Base-by-base conservation (phyloP, 345 rosid genomes). In the Rubroshorea leprosula region DNA sequence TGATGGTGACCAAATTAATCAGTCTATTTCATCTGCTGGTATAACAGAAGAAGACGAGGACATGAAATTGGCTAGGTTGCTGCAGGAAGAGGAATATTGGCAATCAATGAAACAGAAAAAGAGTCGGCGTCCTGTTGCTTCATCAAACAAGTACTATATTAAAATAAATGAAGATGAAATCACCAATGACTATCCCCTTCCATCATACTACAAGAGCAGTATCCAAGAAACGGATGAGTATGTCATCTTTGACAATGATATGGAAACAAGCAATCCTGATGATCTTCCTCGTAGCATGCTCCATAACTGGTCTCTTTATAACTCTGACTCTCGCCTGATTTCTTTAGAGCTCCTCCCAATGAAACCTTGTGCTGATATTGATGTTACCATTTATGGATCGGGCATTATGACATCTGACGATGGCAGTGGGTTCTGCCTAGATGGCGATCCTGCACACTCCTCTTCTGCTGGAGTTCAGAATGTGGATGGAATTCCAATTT, bases 81-180 rank as follows among this genome's bases (percentile, higher is more conserved):
- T 86, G 66, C 96, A 86, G 55, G 89, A 88, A 70, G 90, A 84
- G 58, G 96, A 84, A 70, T 69, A 75, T 23, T 84, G 95, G 84
- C 61, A 73, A 11, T 71, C 87, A 9, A 68, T 71, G 78, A 79
- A 63, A 66, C 80, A 83, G 23, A 80, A 72, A 49, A 84, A 61
- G 71, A 71, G 62, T 44, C 68, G 52, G 26, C 70, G 72, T 49
- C 56, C 81, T 52, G 73, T 63, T 70, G 67, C 83, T 67, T 52
- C 66, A 55, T 69, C 87, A 8, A 81, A 73, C 52, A 75, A 70
- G 14, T 57, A 68, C 60, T 84, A 84, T 67, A 78, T 88, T 27
- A 91, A 84, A 64, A 88, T 89, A 57, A 76, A 84, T 60, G 98
- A 91, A 62, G 92, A 89, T 60, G 92, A 91, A 54, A 80, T 88